Conservation (phyloP, 352 stramenopile genomes). For the Pythium angustatum region DNA sequence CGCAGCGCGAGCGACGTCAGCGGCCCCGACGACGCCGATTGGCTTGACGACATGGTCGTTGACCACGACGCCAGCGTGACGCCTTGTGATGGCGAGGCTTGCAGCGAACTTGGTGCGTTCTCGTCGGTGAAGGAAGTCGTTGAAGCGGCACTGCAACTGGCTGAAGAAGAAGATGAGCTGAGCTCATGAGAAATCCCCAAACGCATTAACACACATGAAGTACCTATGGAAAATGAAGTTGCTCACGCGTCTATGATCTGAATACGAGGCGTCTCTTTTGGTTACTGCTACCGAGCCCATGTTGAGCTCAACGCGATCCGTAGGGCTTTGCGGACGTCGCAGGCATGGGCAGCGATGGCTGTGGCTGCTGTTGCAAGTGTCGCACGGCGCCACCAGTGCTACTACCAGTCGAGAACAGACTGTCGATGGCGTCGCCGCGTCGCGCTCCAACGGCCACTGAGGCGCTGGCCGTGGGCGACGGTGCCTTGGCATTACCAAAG, state of each 20-base stretch:
- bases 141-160: conserved; percentile 57
- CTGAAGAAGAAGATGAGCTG: conserved; percentile 62
- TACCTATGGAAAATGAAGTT: no score
- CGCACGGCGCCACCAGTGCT: conserved; percentile 5
- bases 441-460: neutral
- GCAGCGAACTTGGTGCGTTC: conserved; percentile 16
- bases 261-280: conserved; percentile 6
- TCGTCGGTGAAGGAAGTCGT: conserved; percentile 49
- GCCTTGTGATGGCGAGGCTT: neutral
- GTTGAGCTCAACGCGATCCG: conserved; percentile 5
- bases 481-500: conserved; percentile 58
- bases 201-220: neutral
- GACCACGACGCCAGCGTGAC: neutral
- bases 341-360: conserved; percentile 16
- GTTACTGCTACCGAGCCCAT: neutral
- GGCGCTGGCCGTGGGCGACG: conserved; percentile 28
- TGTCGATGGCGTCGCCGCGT: conserved; percentile 55
- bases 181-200: conserved; percentile 27
- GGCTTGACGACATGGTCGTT: conserved; percentile 29
- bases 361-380: conserved; percentile 1
- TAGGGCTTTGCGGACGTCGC: conserved; percentile 3
- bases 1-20: conserved; percentile 27
- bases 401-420: conserved; percentile 30
- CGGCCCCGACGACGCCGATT: conserved; percentile 22
- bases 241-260: no score